Base-by-base conservation (phyloP, 2,329 filamentous ascomycete genomes). In the Fusarium bactridioides region DNA sequence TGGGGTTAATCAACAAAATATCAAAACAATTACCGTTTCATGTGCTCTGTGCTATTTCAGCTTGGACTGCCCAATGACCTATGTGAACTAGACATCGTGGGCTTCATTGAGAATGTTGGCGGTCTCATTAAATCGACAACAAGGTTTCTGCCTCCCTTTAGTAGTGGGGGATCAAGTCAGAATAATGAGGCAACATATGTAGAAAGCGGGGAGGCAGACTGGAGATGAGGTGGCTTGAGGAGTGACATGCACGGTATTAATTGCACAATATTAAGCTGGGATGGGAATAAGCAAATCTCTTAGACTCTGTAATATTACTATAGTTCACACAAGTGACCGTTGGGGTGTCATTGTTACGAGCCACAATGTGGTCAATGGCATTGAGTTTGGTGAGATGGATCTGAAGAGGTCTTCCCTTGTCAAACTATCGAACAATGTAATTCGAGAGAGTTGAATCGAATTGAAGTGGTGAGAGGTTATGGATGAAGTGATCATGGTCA, bases 171-270 rank as follows among this genome's bases (percentile, higher is more conserved):
- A 58, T 67, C 53, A 53, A 55, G 53, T 54, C 48, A 65, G 29
- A 45, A 59, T 53, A 54, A 51, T 47, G 41, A 72, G 53, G 70
- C 55, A 50, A 29, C 67, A 72, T 72, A 60, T 59, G 67, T 57
- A 29, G 29, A 40, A 44, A 70, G 70, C 54, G 57, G 57, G 48
- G 57, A 73, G 70, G 65, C 53, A 62, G 31, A 37, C 15, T 27
- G 69, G 69, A 73, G 53, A 70, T 72, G 69, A 72, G 45, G 56
- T 72, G 69, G 69, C 62, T 73, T 67, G 56, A 35, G 40, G 45
- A 60, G 51, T 41, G 64, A 25, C 19, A 43, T 40, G 25, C 19
- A 40, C 16, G 25, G n/a, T n/a, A 37, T 43, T 51, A 54, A 38
- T 44, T 67, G 47, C 37, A 62, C 41, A 67, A 47, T 25, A 35